Percentiles rank a stretch among this genome's conserved stretches.
phyloP scores from a whole-genome alignment of 805 yeast genomes.

The Yarrowia sp. region DNA sequence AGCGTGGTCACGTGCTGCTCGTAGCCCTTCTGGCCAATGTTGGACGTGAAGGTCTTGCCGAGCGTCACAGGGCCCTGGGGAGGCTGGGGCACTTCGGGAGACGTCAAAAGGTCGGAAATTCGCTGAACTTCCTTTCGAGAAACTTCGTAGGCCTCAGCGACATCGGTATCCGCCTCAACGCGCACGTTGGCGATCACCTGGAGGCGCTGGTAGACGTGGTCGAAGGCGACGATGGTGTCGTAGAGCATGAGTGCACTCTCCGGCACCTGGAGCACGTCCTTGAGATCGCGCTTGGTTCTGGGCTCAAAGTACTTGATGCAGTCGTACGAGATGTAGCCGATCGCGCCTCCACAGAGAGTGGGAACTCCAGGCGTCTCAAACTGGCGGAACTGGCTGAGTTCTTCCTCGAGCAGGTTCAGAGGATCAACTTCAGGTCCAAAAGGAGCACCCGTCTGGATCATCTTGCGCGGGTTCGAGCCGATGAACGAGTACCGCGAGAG shows the following conservation, averaged over 20 bases:
- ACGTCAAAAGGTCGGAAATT: constrained; percentile 46
- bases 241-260: constrained; percentile 90
- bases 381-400: constrained; percentile 61
- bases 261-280: constrained; percentile 81
- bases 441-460: constrained; percentile 77
- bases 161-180: constrained; percentile 40
- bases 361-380: constrained; percentile 53
- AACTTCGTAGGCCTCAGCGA: constrained; percentile 52
- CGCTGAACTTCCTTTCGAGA: constrained; percentile 55
- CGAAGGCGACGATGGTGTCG: constrained; percentile 87
- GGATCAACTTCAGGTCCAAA: constrained; percentile 74
- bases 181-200: constrained; percentile 83
- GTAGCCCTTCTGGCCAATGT: constrained; percentile 92
- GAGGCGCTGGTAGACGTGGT: constrained; percentile 89
- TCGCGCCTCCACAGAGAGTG: constrained; percentile 92
- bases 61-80: constrained; percentile 69
- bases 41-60: constrained; percentile 61
- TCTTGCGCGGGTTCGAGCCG: constrained; percentile 80
- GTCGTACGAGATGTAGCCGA: constrained; percentile 94
- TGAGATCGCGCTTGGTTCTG: constrained; percentile 66
- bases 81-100: constrained; percentile 49
- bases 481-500: constrained; percentile 88
- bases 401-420: constrained; percentile 66
- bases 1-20: constrained; percentile 73
- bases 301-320: constrained; percentile 98